Base-by-base conservation (phyloP, 2,329 filamentous ascomycete genomes). In the Blastomyces emzantsi region DNA sequence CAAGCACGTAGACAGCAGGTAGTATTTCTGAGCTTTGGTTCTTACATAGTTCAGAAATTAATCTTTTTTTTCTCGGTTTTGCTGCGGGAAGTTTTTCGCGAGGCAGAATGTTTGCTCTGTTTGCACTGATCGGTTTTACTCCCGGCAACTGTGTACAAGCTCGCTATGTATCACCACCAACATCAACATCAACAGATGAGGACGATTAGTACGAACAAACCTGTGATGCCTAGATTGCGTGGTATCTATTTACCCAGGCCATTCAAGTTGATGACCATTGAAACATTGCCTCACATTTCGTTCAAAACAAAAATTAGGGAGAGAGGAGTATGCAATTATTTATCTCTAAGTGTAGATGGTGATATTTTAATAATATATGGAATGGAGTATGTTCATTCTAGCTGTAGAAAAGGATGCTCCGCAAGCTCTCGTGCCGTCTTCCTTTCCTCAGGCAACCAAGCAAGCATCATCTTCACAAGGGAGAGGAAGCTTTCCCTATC, bases 361-460 rank as follows among this genome's bases (percentile, higher is more conserved):
- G 47, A 51, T 51, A 28, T 25, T 45, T 45, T 17, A 55, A n/a
- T 55, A 55, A 36, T 58, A 57, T 33, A 58, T 43, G 6, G 36
- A 39, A 39, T 8, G 36, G 36, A 39, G 36, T 7, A 43, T 47
- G 13, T 33, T 60, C 28, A 60, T 60, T 15, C 39, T 8, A 41
- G 59, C 30, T 66, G 58, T 36, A 65, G 77, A 76, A 63, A 77
- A 69, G 62, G 72, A 69, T 77, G 72, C 2, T 75, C 69, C 39
- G 73, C 70, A 39, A 77, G 61, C 62, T 77, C 72, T 19, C 68
- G 68, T 41, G 75, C 75, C 25, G 72, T 76, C 57, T 70, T 73
- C 47, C 75, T 72, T 61, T 76, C 66, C 58, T 73, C 70, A 2
- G 74, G 74, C 5, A 69, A 54, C 75, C 74, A 77, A 13, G 63